Base-by-base conservation (phyloP, 2,329 filamentous ascomycete species). In the Pyrenochaeta sp. region DNA sequence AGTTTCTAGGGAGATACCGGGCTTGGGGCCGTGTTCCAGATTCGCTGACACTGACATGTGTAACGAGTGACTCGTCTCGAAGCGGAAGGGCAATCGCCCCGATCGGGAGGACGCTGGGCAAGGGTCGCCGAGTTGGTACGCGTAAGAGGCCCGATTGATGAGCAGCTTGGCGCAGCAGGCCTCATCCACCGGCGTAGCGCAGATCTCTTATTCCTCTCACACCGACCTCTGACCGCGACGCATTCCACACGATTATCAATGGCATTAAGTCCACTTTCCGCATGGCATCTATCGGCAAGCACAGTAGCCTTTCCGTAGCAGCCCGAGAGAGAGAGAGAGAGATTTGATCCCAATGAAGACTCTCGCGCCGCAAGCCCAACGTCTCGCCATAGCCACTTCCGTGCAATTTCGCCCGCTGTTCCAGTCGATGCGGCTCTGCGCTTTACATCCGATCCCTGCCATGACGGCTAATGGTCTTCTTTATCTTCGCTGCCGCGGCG, bases 41-140 rank as follows among this genome's bases (percentile, higher is more conserved):
- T 27, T 29, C 29, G 32, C 20, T 33, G 29, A 44, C 41, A 44
- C 33, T 54, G 51, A 36, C 42, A 51, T 41, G 50, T 21, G 43
- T 20, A 14, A 37, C 49, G 20, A 44, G 35, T 47, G 31, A 43
- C 50, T 61, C 50, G 45, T 56, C 50, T 51, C 50, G 50, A 56
- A 56, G 35, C n/a, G 20, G 41, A 31, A 41, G 30, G 11, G 11
- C 15, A 42, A 21, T 20, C 36, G 40, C 36, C 50, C 43, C 18
- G 17, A 41, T 54, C 35, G 41, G 49, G 40, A 27, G 14, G 43
- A 37, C 48, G 35, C 30, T 51, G 44, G 45, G 23, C 40, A 21
- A 43, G 46, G 20, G 15, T 50, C 47, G 40, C 45, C 46, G 23
- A 33, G 35, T 35, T 17, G 27, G 50, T 47, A 57, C 31, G 39